Percentiles rank a stretch among this genome's conserved stretches.
Conservation (phyloP, 768 basidiomycete species). For the Calocybe indica region DNA sequence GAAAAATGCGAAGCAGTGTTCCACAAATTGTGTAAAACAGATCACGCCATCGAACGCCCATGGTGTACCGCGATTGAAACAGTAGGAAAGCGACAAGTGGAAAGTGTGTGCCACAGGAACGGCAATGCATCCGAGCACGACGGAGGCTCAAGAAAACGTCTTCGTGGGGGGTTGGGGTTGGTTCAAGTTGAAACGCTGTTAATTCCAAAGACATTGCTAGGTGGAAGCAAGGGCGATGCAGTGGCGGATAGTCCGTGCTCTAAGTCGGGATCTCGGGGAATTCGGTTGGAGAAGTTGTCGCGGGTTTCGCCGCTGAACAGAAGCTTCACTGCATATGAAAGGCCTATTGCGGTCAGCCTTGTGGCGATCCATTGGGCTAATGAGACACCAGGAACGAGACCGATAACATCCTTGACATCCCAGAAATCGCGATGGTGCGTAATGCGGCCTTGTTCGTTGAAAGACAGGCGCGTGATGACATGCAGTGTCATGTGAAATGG, state of each 20-base stretch:
- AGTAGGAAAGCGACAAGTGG: background rate
- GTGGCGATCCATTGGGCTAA: conserved; percentile 65
- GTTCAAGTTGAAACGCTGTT: conserved; percentile 9
- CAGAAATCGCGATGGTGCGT: conserved; percentile 77
- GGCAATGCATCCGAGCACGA: conserved; percentile 6
- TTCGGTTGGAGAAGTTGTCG: conserved; percentile 3
- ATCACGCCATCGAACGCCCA: conserved; percentile 10
- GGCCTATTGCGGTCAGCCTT: conserved; percentile 51
- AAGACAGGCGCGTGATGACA: conserved; percentile 65
- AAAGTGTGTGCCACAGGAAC: too few species aligned
- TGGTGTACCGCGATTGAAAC: conserved; percentile 3
- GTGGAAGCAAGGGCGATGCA: conserved; percentile 8
- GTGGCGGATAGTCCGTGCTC: conserved; percentile 12
- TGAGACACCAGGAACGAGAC: conserved; percentile 63
- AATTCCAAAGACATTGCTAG: conserved; percentile 17
- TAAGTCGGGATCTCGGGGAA: conserved; percentile 9
- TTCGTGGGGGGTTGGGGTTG: background rate
- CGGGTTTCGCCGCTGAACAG: conserved; percentile 17
- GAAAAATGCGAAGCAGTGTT: background rate
- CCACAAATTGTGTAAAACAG: conserved; percentile 7
- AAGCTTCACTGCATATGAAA: conserved; percentile 38
- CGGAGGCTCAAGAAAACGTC: conserved; percentile 5
- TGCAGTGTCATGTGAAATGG: conserved; percentile 72
- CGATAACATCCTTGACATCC: conserved; percentile 75
- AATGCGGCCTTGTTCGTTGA: conserved; percentile 80